Conservation (phyloP, 257 asterid species). For the Solanum peruvianum region DNA sequence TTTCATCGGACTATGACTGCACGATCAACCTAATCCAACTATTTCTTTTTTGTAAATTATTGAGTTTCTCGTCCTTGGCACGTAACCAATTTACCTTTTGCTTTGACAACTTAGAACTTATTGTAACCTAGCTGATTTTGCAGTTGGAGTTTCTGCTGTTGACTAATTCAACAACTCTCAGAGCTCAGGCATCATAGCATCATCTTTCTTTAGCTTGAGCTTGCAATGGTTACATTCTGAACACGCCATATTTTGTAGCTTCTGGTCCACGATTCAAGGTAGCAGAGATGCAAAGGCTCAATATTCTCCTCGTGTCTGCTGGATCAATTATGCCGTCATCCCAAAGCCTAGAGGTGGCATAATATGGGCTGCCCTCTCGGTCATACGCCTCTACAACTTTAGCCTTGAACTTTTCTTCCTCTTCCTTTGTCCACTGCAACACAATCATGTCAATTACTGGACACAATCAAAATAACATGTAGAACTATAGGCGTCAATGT, state of each 20-base stretch:
- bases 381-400: constrained; percentile 74
- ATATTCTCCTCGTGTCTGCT: constrained; percentile 73
- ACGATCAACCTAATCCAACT: neutral
- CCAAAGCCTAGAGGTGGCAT: constrained; percentile 95
- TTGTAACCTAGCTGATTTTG: neutral
- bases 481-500: neutral
- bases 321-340: constrained; percentile 96
- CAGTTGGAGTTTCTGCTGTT: neutral
- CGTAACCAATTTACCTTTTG: neutral
- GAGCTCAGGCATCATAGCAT: neutral
- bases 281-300: constrained; percentile 77
- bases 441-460: neutral
- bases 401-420: constrained; percentile 71
- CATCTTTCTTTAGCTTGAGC: neutral
- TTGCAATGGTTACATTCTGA: constrained; percentile 56
- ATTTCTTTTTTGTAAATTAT: neutral
- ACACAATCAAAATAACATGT: neutral
- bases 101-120: neutral
- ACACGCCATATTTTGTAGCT: constrained; percentile 72
- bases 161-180: neutral
- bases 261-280: constrained; percentile 44
- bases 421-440: constrained; percentile 77
- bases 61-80: neutral
- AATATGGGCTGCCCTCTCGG: constrained; percentile 76
- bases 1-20: neutral